A percentile compares a stretch with the other conserved stretches of the same genome.
Conservation (phyloP, 345 rosid species). For the Xanthoceras sorbifolium region DNA sequence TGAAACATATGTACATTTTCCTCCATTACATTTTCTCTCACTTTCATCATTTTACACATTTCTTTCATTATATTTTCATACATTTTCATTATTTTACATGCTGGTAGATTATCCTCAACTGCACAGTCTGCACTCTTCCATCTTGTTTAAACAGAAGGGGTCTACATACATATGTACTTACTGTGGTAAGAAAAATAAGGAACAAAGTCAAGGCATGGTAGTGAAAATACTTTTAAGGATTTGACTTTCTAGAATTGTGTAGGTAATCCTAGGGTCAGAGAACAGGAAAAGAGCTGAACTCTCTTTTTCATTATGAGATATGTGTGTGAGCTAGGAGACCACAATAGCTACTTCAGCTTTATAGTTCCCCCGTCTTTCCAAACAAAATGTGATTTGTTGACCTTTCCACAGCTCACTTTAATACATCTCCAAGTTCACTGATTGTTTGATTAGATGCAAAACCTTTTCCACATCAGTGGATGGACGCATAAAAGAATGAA, state of each 20-base stretch:
- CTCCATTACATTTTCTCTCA: too few species aligned
- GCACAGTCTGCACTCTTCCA: not conserved
- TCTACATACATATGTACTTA: not conserved
- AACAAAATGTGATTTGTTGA: not conserved
- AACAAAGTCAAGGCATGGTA: not conserved
- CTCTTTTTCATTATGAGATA: not conserved
- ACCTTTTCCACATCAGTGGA: not conserved
- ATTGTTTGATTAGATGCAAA: not conserved
- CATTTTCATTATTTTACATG: too few species aligned
- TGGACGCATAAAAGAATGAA: not conserved
- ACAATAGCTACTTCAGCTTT: not conserved
- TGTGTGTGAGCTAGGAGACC: not conserved
- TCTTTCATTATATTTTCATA: too few species aligned
- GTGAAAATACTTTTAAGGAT: not conserved
- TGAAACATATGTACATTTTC: too few species aligned
- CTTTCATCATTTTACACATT: too few species aligned
- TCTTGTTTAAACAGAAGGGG: not conserved
- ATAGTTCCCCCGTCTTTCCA: too few species aligned
- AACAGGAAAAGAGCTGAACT: not conserved
- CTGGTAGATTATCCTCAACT: not conserved
- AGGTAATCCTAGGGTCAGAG: not conserved
- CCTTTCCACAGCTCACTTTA: not conserved
- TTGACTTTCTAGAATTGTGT: not conserved
- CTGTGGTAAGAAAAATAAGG: not conserved
- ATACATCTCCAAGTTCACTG: constrained; percentile 1